These are phyloP conservation scores for Pseudozyma tsukubaensis DNA, from an alignment of 1,284 basidiomycete genomes.

Conservation along the genomic window DNA sequence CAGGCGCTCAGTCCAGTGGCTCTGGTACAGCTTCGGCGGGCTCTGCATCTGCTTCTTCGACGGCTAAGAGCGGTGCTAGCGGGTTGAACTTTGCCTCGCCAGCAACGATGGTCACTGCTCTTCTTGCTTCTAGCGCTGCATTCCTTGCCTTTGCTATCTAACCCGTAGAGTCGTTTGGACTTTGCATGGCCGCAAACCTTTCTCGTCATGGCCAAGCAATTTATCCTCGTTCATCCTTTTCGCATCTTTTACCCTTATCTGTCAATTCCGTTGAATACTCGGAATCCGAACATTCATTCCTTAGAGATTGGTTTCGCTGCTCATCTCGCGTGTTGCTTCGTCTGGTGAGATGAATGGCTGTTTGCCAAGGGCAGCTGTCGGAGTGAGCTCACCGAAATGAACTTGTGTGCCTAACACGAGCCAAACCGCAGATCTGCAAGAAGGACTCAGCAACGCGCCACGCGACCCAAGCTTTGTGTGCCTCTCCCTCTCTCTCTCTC, in stretches of 20 bases:
- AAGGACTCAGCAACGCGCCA: constrained; percentile 1
- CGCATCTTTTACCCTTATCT: not conserved
- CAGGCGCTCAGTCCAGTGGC: not conserved
- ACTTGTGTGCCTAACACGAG: not conserved
- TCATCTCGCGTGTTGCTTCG: not conserved
- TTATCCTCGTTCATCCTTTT: not conserved
- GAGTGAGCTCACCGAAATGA: not conserved
- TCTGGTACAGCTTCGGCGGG: not conserved
- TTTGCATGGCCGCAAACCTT: not conserved
- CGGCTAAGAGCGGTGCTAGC: constrained; percentile 7
- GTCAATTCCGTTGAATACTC: not conserved
- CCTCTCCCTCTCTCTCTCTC: too few relatives aligned
- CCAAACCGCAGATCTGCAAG: too few relatives aligned
- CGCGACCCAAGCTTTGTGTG: not conserved
- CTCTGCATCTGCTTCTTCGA: constrained; percentile 3
- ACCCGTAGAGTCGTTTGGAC: not conserved
- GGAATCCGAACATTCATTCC: too few relatives aligned
- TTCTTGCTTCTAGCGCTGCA: constrained; percentile 26
- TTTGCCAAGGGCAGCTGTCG: not conserved
- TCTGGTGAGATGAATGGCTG: not conserved
- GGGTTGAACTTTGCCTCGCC: not conserved
- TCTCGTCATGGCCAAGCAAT: not conserved
- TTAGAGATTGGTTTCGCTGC: too few relatives aligned
- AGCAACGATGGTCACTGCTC: constrained; percentile 10
- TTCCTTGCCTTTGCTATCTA: constrained; percentile 20